Evolutionary conservation across 352 stramenopile species (phyloP).

Genomic region (Pythium brassicae): DNA sequence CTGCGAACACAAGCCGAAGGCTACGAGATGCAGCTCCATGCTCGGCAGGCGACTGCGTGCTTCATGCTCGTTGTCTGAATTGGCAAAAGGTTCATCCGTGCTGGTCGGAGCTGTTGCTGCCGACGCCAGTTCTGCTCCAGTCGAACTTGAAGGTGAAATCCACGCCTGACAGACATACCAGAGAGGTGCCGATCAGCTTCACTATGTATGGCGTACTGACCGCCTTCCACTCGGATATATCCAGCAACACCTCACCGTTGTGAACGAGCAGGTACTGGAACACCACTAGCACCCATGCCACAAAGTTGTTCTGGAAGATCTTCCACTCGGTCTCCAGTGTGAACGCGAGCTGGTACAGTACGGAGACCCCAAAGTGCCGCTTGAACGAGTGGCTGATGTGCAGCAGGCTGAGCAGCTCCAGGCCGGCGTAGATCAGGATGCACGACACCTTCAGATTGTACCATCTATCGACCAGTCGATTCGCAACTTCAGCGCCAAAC

Average conservation of each 20-base stretch:
- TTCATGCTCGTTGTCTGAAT: too few species aligned
- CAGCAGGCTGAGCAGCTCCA: background rate
- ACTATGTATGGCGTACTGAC: too few species aligned
- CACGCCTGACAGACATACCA: background rate
- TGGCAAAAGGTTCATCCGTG: too few species aligned
- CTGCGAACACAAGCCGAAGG: too few species aligned
- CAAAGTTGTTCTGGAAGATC: slow-evolving; percentile 26
- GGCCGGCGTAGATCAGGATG: background rate
- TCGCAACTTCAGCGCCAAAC: too few species aligned
- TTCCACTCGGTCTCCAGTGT: slow-evolving; percentile 23
- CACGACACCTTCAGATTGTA: too few species aligned
- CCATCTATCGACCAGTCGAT: too few species aligned
- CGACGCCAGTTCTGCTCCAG: background rate
- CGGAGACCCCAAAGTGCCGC: background rate
- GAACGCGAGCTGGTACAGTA: slow-evolving; percentile 9
- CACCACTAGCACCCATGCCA: slow-evolving; percentile 22
- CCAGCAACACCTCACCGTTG: slow-evolving; percentile 4
- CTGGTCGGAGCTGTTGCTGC: too few species aligned
- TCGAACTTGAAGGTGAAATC: slow-evolving; percentile 1
- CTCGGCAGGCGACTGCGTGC: too few species aligned
- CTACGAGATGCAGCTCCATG: too few species aligned
- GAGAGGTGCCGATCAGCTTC: background rate
- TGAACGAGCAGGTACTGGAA: slow-evolving; percentile 26
- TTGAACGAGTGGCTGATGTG: background rate
- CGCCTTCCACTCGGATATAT: too few species aligned